These are phyloP conservation scores for Hemerocallis citrina DNA, from an alignment of 106 monocot species.

Conservation along the genomic window DNA sequence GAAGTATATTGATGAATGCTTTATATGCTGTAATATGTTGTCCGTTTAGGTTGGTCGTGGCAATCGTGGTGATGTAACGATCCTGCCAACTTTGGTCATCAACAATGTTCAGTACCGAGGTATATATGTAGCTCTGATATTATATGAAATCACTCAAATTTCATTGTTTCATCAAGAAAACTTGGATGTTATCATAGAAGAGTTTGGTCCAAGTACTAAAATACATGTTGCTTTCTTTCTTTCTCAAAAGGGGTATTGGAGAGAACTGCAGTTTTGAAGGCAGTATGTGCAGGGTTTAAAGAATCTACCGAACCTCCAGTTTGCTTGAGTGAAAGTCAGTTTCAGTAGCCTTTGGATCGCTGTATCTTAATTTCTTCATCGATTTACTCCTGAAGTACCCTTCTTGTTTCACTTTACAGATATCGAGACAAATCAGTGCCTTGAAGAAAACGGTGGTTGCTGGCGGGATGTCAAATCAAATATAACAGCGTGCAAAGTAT, in stretches of 20 bases:
- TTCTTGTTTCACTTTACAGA: conserved; percentile 21
- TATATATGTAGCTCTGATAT: too few relatives aligned
- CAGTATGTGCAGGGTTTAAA: conserved; percentile 89
- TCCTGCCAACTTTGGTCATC: conserved; percentile 84
- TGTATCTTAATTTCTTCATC: neutral
- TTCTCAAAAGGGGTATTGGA: conserved; percentile 60
- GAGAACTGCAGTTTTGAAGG: conserved; percentile 64
- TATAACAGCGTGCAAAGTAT: conserved; percentile 88
- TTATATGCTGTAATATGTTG: too few relatives aligned
- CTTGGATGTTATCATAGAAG: too few relatives aligned
- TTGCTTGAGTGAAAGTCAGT: conserved; percentile 74
- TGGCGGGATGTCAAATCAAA: conserved; percentile 57
- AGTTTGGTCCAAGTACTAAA: conserved; percentile 1
- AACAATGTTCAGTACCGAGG: conserved; percentile 90
- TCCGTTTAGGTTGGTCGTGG: conserved; percentile 63
- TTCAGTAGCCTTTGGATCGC: neutral
- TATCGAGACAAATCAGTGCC: conserved; percentile 89
- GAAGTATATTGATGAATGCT: too few relatives aligned
- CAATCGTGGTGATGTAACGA: conserved; percentile 79
- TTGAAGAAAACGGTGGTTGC: conserved; percentile 73
- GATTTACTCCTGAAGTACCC: neutral
- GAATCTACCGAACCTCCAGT: conserved; percentile 79
- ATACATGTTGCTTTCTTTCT: conserved; percentile 3
- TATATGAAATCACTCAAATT: too few relatives aligned
- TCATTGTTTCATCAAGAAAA: too few relatives aligned